phyloP scores from a whole-genome alignment of 805 yeast species.

The Zygotorulaspora danielsina region DNA sequence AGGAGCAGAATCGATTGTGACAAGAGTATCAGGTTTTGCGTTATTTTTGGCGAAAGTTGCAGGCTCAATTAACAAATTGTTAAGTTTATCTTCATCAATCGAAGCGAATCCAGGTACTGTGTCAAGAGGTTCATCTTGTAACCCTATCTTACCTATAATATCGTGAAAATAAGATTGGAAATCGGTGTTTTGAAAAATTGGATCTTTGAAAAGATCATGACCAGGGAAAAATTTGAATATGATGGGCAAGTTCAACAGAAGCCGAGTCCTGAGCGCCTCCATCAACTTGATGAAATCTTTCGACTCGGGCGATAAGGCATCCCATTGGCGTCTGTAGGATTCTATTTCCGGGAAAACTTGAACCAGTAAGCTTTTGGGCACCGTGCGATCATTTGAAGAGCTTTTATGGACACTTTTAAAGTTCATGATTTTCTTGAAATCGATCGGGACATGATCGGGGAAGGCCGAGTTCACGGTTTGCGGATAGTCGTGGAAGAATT shows the following conservation, averaged over 20 bases:
- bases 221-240: constrained; percentile 29
- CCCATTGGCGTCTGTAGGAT: constrained; percentile 16
- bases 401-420: constrained; percentile 5
- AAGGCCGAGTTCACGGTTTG: constrained; percentile 13
- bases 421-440: constrained; percentile 24
- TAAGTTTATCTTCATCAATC: constrained; percentile 8
- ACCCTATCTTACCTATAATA: constrained; percentile 1
- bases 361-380: constrained; percentile 16
- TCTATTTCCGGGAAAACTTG: constrained; percentile 34
- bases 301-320: constrained; percentile 15
- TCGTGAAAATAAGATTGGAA: constrained; percentile 25
- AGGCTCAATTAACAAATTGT: constrained; percentile 16
- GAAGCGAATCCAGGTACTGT: constrained; percentile 15
- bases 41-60: constrained; percentile 2
- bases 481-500: constrained; percentile 6
- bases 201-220: constrained; percentile 30
- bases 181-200: constrained; percentile 24
- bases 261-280: constrained; percentile 21
- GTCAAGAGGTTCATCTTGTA: constrained; percentile 9
- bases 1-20: not conserved
- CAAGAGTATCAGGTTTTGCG: not conserved
- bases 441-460: constrained; percentile 25
- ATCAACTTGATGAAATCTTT: constrained; percentile 22
- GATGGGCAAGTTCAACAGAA: constrained; percentile 29
- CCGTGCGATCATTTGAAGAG: not conserved